phyloP scores from a whole-genome alignment of 306 rosid genomes.

The Cicer pinnatifidum region DNA sequence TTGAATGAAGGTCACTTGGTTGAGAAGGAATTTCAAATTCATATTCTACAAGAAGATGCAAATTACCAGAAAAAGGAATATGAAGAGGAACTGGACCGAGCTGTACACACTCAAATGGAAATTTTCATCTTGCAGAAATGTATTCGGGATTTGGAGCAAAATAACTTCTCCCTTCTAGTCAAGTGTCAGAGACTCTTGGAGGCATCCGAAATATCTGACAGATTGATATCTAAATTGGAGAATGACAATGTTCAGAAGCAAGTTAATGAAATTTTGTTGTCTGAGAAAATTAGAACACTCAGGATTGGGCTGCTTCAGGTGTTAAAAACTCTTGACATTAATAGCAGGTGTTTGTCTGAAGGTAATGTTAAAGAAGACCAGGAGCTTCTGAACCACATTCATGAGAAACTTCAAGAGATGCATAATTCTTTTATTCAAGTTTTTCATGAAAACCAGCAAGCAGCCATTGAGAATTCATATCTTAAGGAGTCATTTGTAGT shows the following conservation, averaged over 20 bases:
- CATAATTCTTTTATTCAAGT: slow-evolving; percentile 45
- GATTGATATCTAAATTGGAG: slow-evolving; percentile 68
- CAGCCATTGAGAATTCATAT: slow-evolving; percentile 64
- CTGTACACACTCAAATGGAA: slow-evolving; percentile 59
- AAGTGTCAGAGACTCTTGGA: slow-evolving; percentile 71
- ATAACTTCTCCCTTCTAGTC: slow-evolving; percentile 52
- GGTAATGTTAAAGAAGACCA: slow-evolving; percentile 52
- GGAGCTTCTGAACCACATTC: slow-evolving; percentile 55
- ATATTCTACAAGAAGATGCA: slow-evolving; percentile 63
- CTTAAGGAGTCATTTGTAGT: slow-evolving; percentile 64
- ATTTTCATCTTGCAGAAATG: slow-evolving; percentile 71
- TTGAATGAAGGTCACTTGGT: slow-evolving; percentile 59
- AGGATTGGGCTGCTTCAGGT: slow-evolving; percentile 69
- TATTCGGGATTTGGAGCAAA: slow-evolving; percentile 64
- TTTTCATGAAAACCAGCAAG: slow-evolving; percentile 60
- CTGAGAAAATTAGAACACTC: slow-evolving; percentile 54
- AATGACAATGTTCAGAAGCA: slow-evolving; percentile 54
- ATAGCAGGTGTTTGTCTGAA: slow-evolving; percentile 41
- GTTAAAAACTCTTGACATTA: slow-evolving; percentile 54
- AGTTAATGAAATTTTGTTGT: slow-evolving; percentile 53
- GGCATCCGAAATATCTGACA: slow-evolving; percentile 60
- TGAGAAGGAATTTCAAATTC: slow-evolving; percentile 61
- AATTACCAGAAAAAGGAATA: slow-evolving; percentile 61
- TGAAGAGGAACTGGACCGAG: slow-evolving; percentile 70
- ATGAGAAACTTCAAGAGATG: slow-evolving; percentile 59